These are phyloP conservation scores for Hypoxylon sp. DNA, from an alignment of 2,329 filamentous ascomycete species.

Conservation along the genomic window DNA sequence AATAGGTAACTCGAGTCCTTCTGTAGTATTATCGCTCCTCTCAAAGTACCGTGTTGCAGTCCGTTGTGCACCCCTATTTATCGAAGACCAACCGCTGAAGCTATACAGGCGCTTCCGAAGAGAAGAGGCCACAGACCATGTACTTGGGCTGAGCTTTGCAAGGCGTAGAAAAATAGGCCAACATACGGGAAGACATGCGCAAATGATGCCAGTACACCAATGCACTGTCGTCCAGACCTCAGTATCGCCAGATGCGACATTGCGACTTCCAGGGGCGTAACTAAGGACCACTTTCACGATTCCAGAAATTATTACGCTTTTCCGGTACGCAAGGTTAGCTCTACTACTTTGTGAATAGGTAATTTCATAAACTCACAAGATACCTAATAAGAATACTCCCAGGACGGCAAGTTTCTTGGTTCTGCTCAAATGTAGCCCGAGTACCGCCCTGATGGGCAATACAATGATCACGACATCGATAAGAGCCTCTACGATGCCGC, in stretches of 20 bases:
- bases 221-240: neutral
- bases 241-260: neutral
- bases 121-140: conserved; percentile 4
- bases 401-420: conserved; percentile 38
- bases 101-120: conserved; percentile 12
- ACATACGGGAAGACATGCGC: no score
- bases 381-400: conserved; percentile 38
- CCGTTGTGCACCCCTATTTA: conserved; percentile 6
- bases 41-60: neutral
- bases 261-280: neutral
- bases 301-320: conserved; percentile 31
- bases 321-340: neutral
- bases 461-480: conserved; percentile 37
- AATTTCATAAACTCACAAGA: conserved; percentile 35
- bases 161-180: conserved; percentile 23
- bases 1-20: neutral
- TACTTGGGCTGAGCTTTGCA: neutral
- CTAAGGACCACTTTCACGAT: conserved; percentile 31
- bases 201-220: no score
- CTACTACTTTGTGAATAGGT: neutral
- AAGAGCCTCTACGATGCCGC: conserved; percentile 32
- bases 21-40: neutral
- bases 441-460: conserved; percentile 36
- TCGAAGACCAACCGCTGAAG: conserved; percentile 18
- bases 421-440: conserved; percentile 24